phyloP scores from a whole-genome alignment of 805 yeast species.

The Wickerhamiella domercqiae region DNA sequence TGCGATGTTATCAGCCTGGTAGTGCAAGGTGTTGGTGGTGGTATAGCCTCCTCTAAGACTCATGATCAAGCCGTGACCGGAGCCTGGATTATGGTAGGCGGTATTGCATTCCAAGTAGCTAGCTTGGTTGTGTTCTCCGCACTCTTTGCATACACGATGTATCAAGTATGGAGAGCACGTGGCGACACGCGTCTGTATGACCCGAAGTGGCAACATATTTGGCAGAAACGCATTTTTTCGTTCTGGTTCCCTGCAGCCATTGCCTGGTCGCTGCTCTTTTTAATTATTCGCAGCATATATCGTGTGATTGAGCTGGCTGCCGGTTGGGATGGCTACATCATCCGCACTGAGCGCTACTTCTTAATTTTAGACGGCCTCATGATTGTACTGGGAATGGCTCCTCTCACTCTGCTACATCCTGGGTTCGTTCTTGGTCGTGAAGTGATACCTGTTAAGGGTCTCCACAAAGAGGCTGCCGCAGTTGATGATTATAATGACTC shows the following conservation, averaged over 20 bases:
- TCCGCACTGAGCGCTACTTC: conserved; percentile 43
- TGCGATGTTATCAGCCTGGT: conserved; percentile 52
- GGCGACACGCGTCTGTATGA: conserved; percentile 8
- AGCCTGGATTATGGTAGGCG: conserved; percentile 60
- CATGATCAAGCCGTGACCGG: conserved; percentile 31
- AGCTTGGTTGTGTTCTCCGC: conserved; percentile 47
- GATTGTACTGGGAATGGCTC: conserved; percentile 36
- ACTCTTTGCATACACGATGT: conserved; percentile 32
- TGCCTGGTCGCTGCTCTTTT: conserved; percentile 31
- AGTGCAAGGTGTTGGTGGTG: conserved; percentile 69
- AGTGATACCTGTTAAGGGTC: conserved; percentile 16
- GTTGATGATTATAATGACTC: too few relatives aligned
- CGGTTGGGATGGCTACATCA: conserved; percentile 57
- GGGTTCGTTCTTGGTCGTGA: conserved; percentile 36
- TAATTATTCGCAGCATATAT: conserved; percentile 55
- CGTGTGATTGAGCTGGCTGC: conserved; percentile 56
- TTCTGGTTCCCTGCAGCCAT: conserved; percentile 17
- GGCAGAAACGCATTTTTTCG: conserved; percentile 15
- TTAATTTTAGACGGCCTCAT: conserved; percentile 47
- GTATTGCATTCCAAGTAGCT: conserved; percentile 60
- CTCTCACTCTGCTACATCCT: conserved; percentile 46
- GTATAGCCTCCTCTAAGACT: conserved; percentile 37
- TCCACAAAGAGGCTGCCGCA: conserved; percentile 14
- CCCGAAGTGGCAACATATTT: conserved; percentile 10
- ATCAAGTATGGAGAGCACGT: conserved; percentile 5